phyloP scores from a whole-genome alignment of 2,329 filamentous ascomycete genomes.

The Exophiala phaeomuriformis region DNA sequence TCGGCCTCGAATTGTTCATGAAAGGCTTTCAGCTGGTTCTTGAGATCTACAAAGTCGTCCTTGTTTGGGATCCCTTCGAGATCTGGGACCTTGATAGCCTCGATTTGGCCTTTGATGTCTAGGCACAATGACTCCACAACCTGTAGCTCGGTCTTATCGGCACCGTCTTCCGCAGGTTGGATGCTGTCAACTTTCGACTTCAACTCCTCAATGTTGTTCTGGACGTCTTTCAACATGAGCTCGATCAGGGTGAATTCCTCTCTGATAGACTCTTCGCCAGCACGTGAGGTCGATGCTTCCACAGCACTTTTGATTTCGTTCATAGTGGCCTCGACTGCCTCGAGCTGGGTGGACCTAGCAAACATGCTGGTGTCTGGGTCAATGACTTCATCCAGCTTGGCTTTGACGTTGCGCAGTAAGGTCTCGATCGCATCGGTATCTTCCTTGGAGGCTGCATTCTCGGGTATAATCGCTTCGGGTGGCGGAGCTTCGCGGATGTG shows the following conservation, averaged over 20 bases:
- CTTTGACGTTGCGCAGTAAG: conserved; percentile 80
- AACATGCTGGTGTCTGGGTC: conserved; percentile 59
- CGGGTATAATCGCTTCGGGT: conserved; percentile 29
- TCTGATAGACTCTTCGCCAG: conserved; percentile 62
- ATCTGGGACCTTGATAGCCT: conserved; percentile 65
- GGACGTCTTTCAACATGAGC: conserved; percentile 69
- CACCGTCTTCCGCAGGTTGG: conserved; percentile 45
- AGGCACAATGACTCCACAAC: conserved; percentile 71
- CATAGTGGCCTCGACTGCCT: conserved; percentile 59
- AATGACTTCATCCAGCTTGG: conserved; percentile 72
- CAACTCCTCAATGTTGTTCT: conserved; percentile 66
- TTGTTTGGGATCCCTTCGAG: conserved; percentile 65
- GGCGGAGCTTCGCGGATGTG: conserved; percentile 39
- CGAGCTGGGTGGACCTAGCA: conserved; percentile 56
- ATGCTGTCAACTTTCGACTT: conserved; percentile 37
- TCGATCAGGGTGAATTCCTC: conserved; percentile 73
- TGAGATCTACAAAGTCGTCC: conserved; percentile 64
- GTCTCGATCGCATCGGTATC: conserved; percentile 89
- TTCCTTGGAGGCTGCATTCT: conserved; percentile 62
- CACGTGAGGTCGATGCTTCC: conserved; percentile 56
- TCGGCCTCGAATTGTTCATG: conserved; percentile 61
- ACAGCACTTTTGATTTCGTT: conserved; percentile 69
- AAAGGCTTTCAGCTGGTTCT: conserved; percentile 63
- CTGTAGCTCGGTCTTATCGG: conserved; percentile 76
- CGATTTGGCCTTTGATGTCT: conserved; percentile 75